phyloP scores from a whole-genome alignment of 495 filamentous ascomycete genomes.

The Daldinia vernicosa region DNA sequence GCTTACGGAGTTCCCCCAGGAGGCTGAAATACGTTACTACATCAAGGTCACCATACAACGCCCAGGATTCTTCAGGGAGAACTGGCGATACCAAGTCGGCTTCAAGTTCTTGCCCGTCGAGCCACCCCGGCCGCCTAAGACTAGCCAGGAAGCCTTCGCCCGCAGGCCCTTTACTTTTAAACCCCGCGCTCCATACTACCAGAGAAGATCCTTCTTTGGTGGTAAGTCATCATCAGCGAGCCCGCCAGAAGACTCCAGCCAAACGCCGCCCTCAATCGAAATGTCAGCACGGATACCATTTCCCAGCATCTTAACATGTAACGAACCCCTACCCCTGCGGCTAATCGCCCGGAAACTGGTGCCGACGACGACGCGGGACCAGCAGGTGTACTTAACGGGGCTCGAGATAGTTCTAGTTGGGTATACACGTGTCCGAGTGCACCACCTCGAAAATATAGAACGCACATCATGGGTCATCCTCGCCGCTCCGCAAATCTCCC shows the following conservation, averaged over 20 bases:
- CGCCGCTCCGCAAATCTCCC: conserved; percentile 64
- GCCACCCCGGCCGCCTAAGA: conserved; percentile 73
- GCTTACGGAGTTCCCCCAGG: conserved; percentile 77
- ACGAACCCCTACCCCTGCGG: conserved; percentile 81
- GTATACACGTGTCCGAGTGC: conserved; percentile 79
- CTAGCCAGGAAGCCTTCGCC: conserved; percentile 83
- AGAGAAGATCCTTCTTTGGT: conserved; percentile 60
- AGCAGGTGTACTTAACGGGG: conserved; percentile 74
- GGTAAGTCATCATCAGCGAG: conserved; percentile 29
- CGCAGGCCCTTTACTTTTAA: conserved; percentile 80
- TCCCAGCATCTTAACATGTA: conserved; percentile 89
- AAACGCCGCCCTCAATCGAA: conserved; percentile 55
- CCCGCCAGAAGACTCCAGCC: conserved; percentile 7
- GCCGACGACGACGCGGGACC: conserved; percentile 59
- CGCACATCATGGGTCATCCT: conserved; percentile 72
- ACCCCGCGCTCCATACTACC: conserved; percentile 44
- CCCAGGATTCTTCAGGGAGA: conserved; percentile 85
- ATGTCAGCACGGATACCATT: conserved; percentile 87
- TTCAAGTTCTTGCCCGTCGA: conserved; percentile 94
- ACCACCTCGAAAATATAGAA: conserved; percentile 73
- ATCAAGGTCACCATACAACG: conserved; percentile 89
- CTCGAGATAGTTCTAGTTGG: conserved; percentile 83
- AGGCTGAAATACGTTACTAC: conserved; percentile 92
- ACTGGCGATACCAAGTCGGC: conserved; percentile 68
- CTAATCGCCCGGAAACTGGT: conserved; percentile 78